These are phyloP conservation scores for Candida nitratophila DNA, from an alignment of 805 yeast species.

Conservation along the genomic window DNA sequence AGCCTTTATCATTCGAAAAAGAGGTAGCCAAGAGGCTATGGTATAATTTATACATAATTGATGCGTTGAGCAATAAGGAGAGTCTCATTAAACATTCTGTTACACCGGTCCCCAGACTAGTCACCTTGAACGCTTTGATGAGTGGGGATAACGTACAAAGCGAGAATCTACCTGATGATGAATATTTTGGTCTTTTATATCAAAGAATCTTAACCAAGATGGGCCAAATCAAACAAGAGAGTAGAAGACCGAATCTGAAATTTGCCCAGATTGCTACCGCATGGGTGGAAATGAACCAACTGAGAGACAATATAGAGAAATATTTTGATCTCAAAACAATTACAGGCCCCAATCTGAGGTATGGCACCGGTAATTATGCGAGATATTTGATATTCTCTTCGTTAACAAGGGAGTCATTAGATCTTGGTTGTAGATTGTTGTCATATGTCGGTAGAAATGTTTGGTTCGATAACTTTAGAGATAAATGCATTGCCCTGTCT, in stretches of 20 bases:
- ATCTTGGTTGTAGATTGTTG: conserved; percentile 15
- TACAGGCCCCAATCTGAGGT: neutral
- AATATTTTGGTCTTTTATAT: conserved; percentile 14
- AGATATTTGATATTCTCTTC: conserved; percentile 16
- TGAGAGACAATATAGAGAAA: conserved; percentile 6
- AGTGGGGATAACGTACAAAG: conserved; percentile 2
- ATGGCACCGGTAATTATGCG: conserved; percentile 13
- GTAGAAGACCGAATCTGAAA: conserved; percentile 5
- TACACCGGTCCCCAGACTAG: conserved; percentile 15
- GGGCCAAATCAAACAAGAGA: conserved; percentile 15
- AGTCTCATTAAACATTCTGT: conserved; percentile 11
- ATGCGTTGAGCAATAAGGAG: conserved; percentile 17
- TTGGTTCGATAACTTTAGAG: conserved; percentile 14
- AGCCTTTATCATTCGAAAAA: conserved; percentile 8
- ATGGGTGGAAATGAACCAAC: conserved; percentile 9
- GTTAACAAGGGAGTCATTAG: conserved; percentile 16
- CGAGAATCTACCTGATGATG: conserved; percentile 9
- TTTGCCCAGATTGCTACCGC: conserved; percentile 4
- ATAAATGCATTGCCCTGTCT: conserved; percentile 13
- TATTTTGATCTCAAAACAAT: conserved; percentile 5
- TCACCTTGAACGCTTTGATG: conserved; percentile 9
- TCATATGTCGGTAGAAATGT: conserved; percentile 11
- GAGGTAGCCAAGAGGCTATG: conserved; percentile 17
- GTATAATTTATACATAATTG: conserved; percentile 19
- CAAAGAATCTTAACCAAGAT: conserved; percentile 15